Conservation (phyloP, 495 filamentous ascomycete species). For the Pyrenopolyporus hunteri region DNA sequence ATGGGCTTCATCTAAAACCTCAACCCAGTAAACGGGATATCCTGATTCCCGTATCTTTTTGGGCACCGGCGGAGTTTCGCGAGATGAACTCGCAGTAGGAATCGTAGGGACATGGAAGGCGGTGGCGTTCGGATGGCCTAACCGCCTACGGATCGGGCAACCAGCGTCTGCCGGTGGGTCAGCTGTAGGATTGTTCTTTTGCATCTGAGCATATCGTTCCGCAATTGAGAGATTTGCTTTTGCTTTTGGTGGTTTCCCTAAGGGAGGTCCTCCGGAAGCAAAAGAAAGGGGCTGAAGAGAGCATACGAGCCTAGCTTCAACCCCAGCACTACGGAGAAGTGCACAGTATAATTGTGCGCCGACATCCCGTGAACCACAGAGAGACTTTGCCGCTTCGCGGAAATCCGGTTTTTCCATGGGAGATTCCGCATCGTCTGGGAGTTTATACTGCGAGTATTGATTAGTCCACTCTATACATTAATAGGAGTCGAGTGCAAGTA, state of each 20-base stretch:
- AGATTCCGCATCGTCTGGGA: conserved; percentile 60
- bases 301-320: conserved; percentile 88
- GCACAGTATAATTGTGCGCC: conserved; percentile 91
- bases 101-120: conserved; percentile 46
- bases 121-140: conserved; percentile 52
- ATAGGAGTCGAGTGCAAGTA: conserved; percentile 41
- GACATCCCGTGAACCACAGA: conserved; percentile 83
- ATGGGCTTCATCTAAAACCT: conserved; percentile 79
- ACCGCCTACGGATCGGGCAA: conserved; percentile 43
- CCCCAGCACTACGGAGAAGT: conserved; percentile 74
- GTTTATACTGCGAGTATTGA: conserved; percentile 48
- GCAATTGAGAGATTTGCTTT: conserved; percentile 36
- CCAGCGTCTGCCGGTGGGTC: conserved; percentile 14
- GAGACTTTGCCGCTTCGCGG: conserved; percentile 62
- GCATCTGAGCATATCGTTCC: conserved; percentile 42
- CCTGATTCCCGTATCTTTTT: conserved; percentile 64
- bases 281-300: conserved; percentile 87
- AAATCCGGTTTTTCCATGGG: conserved; percentile 72
- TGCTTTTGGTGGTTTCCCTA: conserved; percentile 54
- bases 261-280: conserved; percentile 56
- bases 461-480: conserved; percentile 32
- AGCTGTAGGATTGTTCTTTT: conserved; percentile 33
- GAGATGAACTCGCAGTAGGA: conserved; percentile 31
- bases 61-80: conserved; percentile 36
- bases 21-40: conserved; percentile 91